Evolutionary conservation across 495 filamentous ascomycete genomes (phyloP), one percentile per base, ranked within the genome.

Genomic region (Penicillium roqueforti): DNA sequence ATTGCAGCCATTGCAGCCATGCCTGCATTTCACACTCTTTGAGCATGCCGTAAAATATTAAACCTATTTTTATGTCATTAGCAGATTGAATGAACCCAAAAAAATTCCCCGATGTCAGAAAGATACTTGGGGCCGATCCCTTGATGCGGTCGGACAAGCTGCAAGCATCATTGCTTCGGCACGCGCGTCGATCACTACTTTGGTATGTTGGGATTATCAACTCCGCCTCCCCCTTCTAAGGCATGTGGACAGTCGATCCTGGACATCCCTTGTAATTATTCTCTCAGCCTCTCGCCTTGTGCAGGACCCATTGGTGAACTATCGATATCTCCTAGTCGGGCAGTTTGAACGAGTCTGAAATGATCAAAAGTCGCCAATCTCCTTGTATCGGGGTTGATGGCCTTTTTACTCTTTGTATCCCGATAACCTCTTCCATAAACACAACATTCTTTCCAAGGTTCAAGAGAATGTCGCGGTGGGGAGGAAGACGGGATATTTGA

Each of bases 141-240:
- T 46, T 52, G 53, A 55, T 42, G 31, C 42, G 43, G 43, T 18
- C 29, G 16, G 31, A 22, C 28, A 31, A 31, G 25, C 65, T 64
- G 68, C 65, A 71, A 71, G 57, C 66, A 61, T 65, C 49, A 60
- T 25, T 19, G 10, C 26, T 45, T 58, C 55, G 61, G 57, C 57
- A 63, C 60, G 56, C 56, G 51, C 52, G 61, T 59, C 58, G 61
- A 61, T 65, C 58, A 37, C 48, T 63, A 28, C 47, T 62, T 45
- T 66, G 69, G 69, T 51, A 72, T 70, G 66, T 58, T 46, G 44
- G 58, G 57, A 58, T 53, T 53, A 56, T 46, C 41, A 68, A 69
- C 66, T 68, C 61, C 58, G 66, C 69, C 69, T 66, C 69, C 69
- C 69, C 67, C 62, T 72, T 65, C 65, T 54, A 53, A 54, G 54